A percentile compares a stretch with the other conserved stretches of the same genome.
Evolutionary conservation across 1,284 basidiomycete genomes (phyloP).

Genomic region (Irpex sp.): DNA sequence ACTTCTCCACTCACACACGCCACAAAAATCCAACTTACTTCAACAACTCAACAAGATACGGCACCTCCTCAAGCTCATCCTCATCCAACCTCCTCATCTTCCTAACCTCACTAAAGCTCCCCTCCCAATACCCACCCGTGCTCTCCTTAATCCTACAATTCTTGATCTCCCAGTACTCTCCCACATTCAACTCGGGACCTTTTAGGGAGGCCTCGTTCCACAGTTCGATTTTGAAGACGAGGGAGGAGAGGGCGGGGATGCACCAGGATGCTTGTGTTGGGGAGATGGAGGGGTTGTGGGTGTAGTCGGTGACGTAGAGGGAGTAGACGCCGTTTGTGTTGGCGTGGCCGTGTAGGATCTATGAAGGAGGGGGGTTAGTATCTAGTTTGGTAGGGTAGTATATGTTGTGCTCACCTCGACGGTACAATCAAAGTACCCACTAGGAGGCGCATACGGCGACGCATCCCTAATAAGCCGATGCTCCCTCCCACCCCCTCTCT

Average conservation of each 20-base stretch:
- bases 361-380: not conserved
- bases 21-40: conserved; percentile 36
- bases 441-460: conserved; percentile 33
- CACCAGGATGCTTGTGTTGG: conserved; percentile 43
- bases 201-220: conserved; percentile 46
- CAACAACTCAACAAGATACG: conserved; percentile 45
- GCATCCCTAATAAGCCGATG: conserved; percentile 54
- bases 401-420: conserved; percentile 46
- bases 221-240: conserved; percentile 51
- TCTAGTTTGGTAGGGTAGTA: conserved; percentile 2
- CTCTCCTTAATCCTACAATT: conserved; percentile 48
- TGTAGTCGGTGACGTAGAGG: conserved; percentile 71
- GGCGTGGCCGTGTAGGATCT: conserved; percentile 47
- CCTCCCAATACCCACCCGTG: conserved; percentile 44
- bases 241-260: conserved; percentile 37
- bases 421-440: conserved; percentile 65
- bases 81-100: conserved; percentile 45
- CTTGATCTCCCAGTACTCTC: conserved; percentile 51
- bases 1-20: not conserved
- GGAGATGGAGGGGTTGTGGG: conserved; percentile 34
- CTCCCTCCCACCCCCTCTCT: conserved; percentile 21
- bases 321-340: conserved; percentile 37
- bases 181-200: conserved; percentile 42
- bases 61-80: conserved; percentile 32
- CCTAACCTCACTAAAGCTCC: conserved; percentile 40